Percentiles rank a stretch among this genome's conserved stretches.
phyloP scores from a whole-genome alignment of 768 basidiomycete species.

The Hemileccinum rubropunctum region DNA sequence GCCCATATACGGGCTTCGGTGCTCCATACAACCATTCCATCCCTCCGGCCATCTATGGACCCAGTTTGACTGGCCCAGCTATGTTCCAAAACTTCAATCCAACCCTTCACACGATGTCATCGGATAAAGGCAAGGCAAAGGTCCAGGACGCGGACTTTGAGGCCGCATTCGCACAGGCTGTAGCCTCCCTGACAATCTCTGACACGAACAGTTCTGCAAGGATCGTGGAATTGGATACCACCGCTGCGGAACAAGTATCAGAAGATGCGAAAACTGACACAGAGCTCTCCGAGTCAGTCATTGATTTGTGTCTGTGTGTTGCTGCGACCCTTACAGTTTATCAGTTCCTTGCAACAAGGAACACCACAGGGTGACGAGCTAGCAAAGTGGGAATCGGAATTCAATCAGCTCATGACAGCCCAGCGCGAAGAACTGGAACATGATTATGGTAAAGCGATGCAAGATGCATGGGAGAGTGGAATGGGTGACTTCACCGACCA shows the following conservation, averaged over 20 bases:
- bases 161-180: slow-evolving; percentile 73
- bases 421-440: slow-evolving; percentile 64
- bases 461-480: slow-evolving; percentile 60
- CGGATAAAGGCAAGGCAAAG: slow-evolving; percentile 74
- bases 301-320: not conserved
- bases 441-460: slow-evolving; percentile 61
- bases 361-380: slow-evolving; percentile 62
- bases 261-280: slow-evolving; percentile 25
- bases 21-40: slow-evolving; percentile 38
- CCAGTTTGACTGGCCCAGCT: slow-evolving; percentile 32
- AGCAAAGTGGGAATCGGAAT: slow-evolving; percentile 81
- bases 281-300: slow-evolving; percentile 55
- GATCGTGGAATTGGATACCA: slow-evolving; percentile 54
- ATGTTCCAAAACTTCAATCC: slow-evolving; percentile 34
- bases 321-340: slow-evolving; percentile 1
- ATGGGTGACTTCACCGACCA: slow-evolving; percentile 42
- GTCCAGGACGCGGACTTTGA: slow-evolving; percentile 77
- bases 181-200: slow-evolving; percentile 46
- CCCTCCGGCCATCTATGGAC: slow-evolving; percentile 29
- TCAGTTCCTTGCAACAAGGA: slow-evolving; percentile 59
- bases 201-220: slow-evolving; percentile 42
- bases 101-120: slow-evolving; percentile 19
- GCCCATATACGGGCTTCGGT: slow-evolving; percentile 36
- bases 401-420: slow-evolving; percentile 71
- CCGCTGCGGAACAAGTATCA: slow-evolving; percentile 41